Percentiles rank a stretch among this genome's conserved stretches.
phyloP scores from a whole-genome alignment of 768 basidiomycete species.

The Auriscalpium orientale region DNA sequence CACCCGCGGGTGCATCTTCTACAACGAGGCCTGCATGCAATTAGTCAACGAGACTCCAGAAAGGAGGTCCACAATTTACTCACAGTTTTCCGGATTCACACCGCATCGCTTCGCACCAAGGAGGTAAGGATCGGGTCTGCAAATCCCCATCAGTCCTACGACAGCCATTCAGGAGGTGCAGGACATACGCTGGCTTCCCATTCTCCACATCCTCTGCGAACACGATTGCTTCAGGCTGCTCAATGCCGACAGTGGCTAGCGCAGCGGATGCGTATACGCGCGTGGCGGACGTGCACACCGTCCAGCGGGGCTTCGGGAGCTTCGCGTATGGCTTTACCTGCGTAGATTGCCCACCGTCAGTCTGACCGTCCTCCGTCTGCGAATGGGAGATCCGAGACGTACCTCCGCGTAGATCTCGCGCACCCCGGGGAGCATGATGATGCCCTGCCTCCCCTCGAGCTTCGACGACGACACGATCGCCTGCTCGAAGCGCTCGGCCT shows the following conservation, averaged over 20 bases:
- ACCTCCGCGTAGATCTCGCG: constrained; percentile 50
- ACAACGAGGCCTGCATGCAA: constrained; percentile 62
- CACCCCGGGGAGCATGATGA: constrained; percentile 72
- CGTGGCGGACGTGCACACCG: constrained; percentile 85
- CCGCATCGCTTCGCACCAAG: constrained; percentile 70
- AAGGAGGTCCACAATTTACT: not conserved
- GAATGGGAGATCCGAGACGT: constrained; percentile 11
- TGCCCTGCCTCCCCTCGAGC: constrained; percentile 47
- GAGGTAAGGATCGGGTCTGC: constrained; percentile 84
- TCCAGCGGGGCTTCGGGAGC: constrained; percentile 63
- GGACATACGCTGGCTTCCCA: constrained; percentile 69
- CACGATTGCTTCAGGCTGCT: constrained; percentile 67
- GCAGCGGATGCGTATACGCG: constrained; percentile 67
- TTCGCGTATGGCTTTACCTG: constrained; percentile 23
- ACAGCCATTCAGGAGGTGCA: not conserved
- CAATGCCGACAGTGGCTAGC: constrained; percentile 55
- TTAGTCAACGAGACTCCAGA: not conserved
- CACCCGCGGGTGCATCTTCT: constrained; percentile 86
- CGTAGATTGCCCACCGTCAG: constrained; percentile 7
- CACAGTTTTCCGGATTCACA: constrained; percentile 56
- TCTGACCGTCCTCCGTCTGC: not conserved
- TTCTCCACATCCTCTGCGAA: constrained; percentile 74
- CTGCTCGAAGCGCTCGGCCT: constrained; percentile 71
- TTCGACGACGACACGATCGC: constrained; percentile 63
- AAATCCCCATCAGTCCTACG: not conserved